Evolutionary conservation across 495 filamentous ascomycete species (phyloP), one percentile per base, ranked within the genome.

Genomic region (Talaromyces liani): DNA sequence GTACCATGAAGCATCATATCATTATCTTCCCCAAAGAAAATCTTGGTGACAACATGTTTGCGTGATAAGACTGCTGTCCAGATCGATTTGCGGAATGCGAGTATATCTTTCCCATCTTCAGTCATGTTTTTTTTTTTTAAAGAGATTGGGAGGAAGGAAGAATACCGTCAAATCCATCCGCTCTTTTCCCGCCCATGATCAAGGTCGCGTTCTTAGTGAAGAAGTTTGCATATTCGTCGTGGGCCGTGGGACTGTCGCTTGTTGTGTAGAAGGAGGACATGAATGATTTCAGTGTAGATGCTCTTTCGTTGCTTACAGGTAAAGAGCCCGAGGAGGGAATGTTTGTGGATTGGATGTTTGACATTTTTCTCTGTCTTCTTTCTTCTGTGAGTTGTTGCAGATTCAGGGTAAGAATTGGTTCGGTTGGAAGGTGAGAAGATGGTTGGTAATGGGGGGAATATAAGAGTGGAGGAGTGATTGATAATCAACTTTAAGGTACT

Each of bases 1-100:
- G 71, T 83, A 18, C 86, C 86, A 65, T 81, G 80, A 7, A 88
- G 73, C 85, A 88, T 87, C n/a, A 87, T 75, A 64, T 87, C 83
- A 51, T 79, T 67, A 0, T 70, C 64, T 12, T 79, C 82, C 60
- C 78, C 77, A 47, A 84, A 82, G 63, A 80, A 87, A 57, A 88
- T 76, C 63, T 80, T 80, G 2, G 63, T 31, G 0, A 82, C 75
- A 10, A 69, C 72, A 66, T 88, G 86, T 34, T 73, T 70, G 4
- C 85, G 79, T 8, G 75, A 72, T 0, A 76, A 71, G 7, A 88
- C 81, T 58, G 80, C 75, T 29, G 79, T 79, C 86, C 86, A 88
- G 70, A 87, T 79, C 1, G 75, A 70, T 62, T 83, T 77, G 27
- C 84, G 79, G 8, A 86, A 71, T 10, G 72, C 57, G 6, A 82